Percentiles rank a stretch among this genome's conserved stretches.
Evolutionary conservation across 2,329 filamentous ascomycete species (phyloP).

Genomic region (Clarireedia homoeocarpa): DNA sequence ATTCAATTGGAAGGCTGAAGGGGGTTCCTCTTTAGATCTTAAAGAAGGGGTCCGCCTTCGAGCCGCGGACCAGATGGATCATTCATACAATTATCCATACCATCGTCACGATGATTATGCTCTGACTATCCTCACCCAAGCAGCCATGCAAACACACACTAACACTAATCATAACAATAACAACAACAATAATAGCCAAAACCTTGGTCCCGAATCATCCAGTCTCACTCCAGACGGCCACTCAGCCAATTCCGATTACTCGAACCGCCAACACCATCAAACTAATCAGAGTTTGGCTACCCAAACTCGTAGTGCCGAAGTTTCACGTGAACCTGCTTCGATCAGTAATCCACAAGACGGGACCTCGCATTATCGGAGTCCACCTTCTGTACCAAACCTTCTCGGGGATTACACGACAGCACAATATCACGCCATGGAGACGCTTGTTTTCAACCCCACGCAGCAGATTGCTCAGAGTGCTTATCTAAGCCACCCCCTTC

Average conservation of each 20-base stretch:
- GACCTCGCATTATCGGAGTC: not conserved
- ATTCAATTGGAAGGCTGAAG: not conserved
- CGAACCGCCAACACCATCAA: not conserved
- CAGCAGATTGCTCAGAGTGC: constrained; percentile 4
- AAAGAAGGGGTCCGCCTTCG: not conserved
- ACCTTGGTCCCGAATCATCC: not conserved
- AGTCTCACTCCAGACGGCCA: not conserved
- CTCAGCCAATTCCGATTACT: not conserved
- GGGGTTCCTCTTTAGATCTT: not conserved
- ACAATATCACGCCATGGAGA: constrained; percentile 16
- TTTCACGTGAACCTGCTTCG: not conserved
- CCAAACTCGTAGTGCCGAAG: not conserved
- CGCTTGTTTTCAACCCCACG: constrained; percentile 16
- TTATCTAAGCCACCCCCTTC: constrained; percentile 16
- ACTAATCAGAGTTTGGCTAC: not conserved
- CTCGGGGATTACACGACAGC: constrained; percentile 2
- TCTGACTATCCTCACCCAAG: constrained; percentile 22
- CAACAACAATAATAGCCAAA: too few relatives aligned
- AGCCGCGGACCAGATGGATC: constrained; percentile 16
- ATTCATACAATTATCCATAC: constrained; percentile 4
- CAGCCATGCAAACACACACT: constrained; percentile 18
- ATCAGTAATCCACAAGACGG: constrained; percentile 13
- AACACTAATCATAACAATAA: not conserved
- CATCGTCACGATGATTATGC: constrained; percentile 22
- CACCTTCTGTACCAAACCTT: constrained; percentile 1